phyloP scores from a whole-genome alignment of 345 rosid genomes.

The Bruguiera gymnorhiza region DNA sequence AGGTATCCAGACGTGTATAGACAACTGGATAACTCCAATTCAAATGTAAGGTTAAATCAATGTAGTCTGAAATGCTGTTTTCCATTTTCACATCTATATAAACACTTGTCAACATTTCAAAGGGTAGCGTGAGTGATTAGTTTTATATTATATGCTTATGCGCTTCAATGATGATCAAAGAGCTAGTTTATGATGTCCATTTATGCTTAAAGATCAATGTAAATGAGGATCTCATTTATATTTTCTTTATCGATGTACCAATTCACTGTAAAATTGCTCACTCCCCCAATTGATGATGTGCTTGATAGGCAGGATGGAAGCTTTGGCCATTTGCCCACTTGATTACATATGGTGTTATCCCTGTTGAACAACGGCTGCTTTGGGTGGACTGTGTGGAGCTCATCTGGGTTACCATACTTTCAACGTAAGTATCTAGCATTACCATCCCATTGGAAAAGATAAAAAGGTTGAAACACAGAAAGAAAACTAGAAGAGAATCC shows the following conservation, averaged over 20 bases:
- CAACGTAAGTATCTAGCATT: constrained; percentile 52
- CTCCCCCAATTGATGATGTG: not conserved
- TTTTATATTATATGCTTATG: not conserved
- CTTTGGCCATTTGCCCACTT: constrained; percentile 96
- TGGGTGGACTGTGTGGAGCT: constrained; percentile 97
- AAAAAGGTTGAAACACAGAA: not conserved
- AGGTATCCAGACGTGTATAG: too few species aligned
- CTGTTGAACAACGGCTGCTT: constrained; percentile 86
- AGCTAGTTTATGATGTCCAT: not conserved
- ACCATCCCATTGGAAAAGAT: not conserved
- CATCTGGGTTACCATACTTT: constrained; percentile 89
- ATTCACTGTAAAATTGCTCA: not conserved
- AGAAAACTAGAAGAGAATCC: not conserved
- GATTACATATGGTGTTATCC: constrained; percentile 74
- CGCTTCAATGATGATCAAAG: not conserved
- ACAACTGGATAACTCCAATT: too few species aligned
- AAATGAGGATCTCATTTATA: not conserved
- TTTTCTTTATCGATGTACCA: too few species aligned
- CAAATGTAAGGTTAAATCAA: too few species aligned
- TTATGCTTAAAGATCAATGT: not conserved
- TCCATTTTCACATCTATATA: too few species aligned
- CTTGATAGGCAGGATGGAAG: constrained; percentile 85
- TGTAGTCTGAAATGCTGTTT: too few species aligned
- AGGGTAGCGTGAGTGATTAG: not conserved
- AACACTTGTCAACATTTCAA: too few species aligned